Evolutionary conservation across 768 basidiomycete species (phyloP), one percentile per base, ranked within the genome.

Genomic region (Mycena rosella): DNA sequence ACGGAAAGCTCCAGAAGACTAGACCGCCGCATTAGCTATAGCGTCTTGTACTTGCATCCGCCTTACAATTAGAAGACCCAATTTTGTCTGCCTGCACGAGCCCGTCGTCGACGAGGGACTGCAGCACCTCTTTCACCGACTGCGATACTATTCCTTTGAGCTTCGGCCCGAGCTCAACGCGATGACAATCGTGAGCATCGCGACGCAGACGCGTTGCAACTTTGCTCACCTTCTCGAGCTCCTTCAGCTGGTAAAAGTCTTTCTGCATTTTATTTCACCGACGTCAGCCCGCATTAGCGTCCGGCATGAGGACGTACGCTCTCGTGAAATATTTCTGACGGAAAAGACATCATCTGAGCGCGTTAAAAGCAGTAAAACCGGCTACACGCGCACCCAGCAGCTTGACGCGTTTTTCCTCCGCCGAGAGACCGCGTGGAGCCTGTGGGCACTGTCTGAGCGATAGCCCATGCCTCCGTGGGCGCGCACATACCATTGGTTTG

Each of bases 1-100:
- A 96, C 18, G 96, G 96, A 76, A 98, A 97, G 74, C 94, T 94
- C 96, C 96, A 98, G 78, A 94, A 97, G 80, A 96, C 96, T 96
- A 67, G 22, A 24, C 42, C 36, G 36, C 22, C 6, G 45, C 20
- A 54, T 62, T 55, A 63, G 55, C 48, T 30, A 47, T 30, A 47
- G 30, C 38, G 27, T 74, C 20, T 66, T 61, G 49, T 63, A 55
- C 30, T 9, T 1, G 49, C 11, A 13, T 20, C 22, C 63, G 71
- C 79, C 91, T 72, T 76, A 95, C 96, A 98, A 76, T 97, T 98
- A 4, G 94, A 95, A 11, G 96, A 93, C 34, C 96, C 96, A 63
- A 97, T 96, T 80, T 98, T 98, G 78, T 98, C 96, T 49, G 83
- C 84, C 75, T 93, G 89, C 26, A 97, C 95, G 30, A 96, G 82